phyloP scores from a whole-genome alignment of 371 early-diverging fungal species.

The Rhizopus sp. region DNA sequence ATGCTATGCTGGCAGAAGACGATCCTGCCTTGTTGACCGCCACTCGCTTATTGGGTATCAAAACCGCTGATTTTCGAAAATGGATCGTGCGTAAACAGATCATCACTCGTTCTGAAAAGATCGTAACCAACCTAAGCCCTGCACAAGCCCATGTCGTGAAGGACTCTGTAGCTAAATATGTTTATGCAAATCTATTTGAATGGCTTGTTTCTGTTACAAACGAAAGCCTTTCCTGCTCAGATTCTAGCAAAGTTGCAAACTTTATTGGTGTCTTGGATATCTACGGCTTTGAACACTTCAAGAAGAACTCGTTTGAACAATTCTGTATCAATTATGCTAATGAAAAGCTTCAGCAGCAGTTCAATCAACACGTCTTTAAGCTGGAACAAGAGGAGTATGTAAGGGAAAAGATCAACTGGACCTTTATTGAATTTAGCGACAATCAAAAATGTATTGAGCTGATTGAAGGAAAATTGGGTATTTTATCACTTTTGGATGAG shows the following conservation, averaged over 20 bases:
- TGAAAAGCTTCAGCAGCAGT: slow-evolving; percentile 97
- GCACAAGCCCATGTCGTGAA: slow-evolving; percentile 81
- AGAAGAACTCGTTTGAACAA: slow-evolving; percentile 99
- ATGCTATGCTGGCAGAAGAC: slow-evolving; percentile 74
- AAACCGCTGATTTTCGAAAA: slow-evolving; percentile 74
- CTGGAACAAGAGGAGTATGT: slow-evolving; percentile 96
- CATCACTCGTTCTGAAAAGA: slow-evolving; percentile 84
- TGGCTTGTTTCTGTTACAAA: slow-evolving; percentile 90
- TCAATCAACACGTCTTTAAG: slow-evolving; percentile 76
- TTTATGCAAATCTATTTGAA: slow-evolving; percentile 92
- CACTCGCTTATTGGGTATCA: slow-evolving; percentile 74
- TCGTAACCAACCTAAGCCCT: slow-evolving; percentile 73
- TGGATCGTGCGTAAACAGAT: slow-evolving; percentile 94
- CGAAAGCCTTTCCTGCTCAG: slow-evolving; percentile 62
- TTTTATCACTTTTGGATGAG: slow-evolving; percentile 96
- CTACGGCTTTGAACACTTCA: slow-evolving; percentile 97
- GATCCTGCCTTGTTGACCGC: slow-evolving; percentile 72
- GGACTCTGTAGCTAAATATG: slow-evolving; percentile 93
- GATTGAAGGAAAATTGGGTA: slow-evolving; percentile 96
- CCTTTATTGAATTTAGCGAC: slow-evolving; percentile 95
- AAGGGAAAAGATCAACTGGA: slow-evolving; percentile 90
- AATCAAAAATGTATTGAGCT: slow-evolving; percentile 99
- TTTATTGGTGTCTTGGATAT: slow-evolving; percentile 98
- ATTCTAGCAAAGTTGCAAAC: slow-evolving; percentile 44
- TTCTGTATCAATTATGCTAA: slow-evolving; percentile 99